phyloP scores from a whole-genome alignment of 805 yeast species.

The Starmerella cellae region DNA sequence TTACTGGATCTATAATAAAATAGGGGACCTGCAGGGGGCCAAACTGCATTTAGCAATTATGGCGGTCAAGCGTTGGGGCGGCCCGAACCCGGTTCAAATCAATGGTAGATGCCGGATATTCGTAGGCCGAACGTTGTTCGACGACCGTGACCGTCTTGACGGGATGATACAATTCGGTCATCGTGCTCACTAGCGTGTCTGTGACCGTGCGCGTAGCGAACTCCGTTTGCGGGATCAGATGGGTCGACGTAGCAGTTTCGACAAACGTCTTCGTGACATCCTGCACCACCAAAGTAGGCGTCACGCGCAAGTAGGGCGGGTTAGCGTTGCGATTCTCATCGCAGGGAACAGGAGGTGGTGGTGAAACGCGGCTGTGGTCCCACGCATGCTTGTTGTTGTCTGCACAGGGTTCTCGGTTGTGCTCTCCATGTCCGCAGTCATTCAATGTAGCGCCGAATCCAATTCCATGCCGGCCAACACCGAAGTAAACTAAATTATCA shows the following conservation, averaged over 20 bases:
- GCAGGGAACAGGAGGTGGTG: too few relatives aligned
- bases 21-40: too few relatives aligned
- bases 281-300: conserved; percentile 9
- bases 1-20: too few relatives aligned
- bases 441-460: not conserved
- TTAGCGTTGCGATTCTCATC: not conserved
- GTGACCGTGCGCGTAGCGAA: conserved; percentile 12
- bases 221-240: conserved; percentile 2
- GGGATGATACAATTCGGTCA: conserved; percentile 10
- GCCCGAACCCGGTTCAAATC: conserved; percentile 3
- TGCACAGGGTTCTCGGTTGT: not conserved
- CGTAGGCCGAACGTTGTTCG: conserved; percentile 8
- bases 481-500: conserved; percentile 14
- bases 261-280: conserved; percentile 7
- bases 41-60: too few relatives aligned
- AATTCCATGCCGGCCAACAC: conserved; percentile 6
- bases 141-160: conserved; percentile 10
- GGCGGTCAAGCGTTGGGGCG: not conserved
- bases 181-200: conserved; percentile 5
- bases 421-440: not conserved
- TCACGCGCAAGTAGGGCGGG: conserved; percentile 12
- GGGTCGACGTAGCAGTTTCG: conserved; percentile 11
- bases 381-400: not conserved
- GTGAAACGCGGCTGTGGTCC: not conserved
- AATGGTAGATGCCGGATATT: conserved; percentile 17